A percentile compares a stretch with the other conserved stretches of the same genome.
Conservation (phyloP, 805 yeast species). For the Candida khao-thaluensis region DNA sequence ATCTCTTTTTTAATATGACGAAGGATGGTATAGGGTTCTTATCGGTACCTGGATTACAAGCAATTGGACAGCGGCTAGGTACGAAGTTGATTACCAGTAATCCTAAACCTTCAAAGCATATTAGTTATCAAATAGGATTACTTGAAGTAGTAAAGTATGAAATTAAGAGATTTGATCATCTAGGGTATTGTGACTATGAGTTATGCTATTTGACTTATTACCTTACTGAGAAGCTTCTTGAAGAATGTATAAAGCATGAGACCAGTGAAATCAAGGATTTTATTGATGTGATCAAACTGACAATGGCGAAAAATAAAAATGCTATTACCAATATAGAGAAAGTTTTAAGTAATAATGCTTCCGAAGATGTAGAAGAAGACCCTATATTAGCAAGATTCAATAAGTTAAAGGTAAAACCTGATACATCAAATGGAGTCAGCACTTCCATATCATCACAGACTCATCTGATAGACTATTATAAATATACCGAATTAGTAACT, state of each 20-base stretch:
- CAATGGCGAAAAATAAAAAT: constrained; percentile 18
- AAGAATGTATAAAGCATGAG: constrained; percentile 9
- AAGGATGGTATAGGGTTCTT: constrained; percentile 6
- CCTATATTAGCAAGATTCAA: constrained; percentile 28
- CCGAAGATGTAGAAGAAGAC: constrained; percentile 14
- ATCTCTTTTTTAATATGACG: constrained; percentile 6
- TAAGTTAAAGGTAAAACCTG: constrained; percentile 11
- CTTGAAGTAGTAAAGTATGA: constrained; percentile 37
- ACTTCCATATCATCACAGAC: not conserved
- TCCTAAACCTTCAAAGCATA: constrained; percentile 19
- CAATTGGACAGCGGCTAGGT: constrained; percentile 9
- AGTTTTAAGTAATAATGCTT: not conserved
- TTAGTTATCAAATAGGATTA: constrained; percentile 29
- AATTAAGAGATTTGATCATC: constrained; percentile 22
- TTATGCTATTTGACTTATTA: constrained; percentile 30
- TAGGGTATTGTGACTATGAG: constrained; percentile 40
- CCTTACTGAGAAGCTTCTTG: constrained; percentile 12
- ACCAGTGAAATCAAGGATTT: constrained; percentile 19
- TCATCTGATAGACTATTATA: constrained; percentile 8
- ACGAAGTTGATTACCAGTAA: constrained; percentile 12
- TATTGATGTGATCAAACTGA: constrained; percentile 15
- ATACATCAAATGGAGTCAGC: not conserved
- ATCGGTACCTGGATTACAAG: constrained; percentile 1
- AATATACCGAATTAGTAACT: constrained; percentile 20
- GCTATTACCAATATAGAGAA: not conserved